Base-by-base conservation (phyloP, 192 early-diverging fungal genomes). In the Funneliformis geosporum region DNA sequence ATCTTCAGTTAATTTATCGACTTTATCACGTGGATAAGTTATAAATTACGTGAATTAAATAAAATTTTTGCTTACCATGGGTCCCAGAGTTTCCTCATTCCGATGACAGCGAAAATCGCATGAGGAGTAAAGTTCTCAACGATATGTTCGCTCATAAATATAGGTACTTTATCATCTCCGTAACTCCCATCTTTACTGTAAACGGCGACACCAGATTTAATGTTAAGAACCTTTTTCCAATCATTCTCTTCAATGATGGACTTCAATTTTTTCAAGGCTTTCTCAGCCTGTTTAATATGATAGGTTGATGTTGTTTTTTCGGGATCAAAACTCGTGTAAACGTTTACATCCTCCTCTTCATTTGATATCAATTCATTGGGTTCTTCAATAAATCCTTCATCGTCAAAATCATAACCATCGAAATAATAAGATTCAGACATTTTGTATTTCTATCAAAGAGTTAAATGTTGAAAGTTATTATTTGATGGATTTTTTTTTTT, bases 21-120 rank as follows among this genome's bases (percentile, higher is more conserved):
- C 4, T 18, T 39, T 21, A 66, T 68, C 33, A 33, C 33, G 33
- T 33, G 28, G n/a, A 21, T 18, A 67, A 5, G 33, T 11, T 16
- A 39, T 39, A 18, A 16, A 40, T 68, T 21, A 39, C 59, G 25
- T 25, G 33, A 60, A 25, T 67, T n/a, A n/a, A n/a, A n/a, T n/a
- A n/a, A 14, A 21, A 64, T 10, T 12, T 75, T 39, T 47, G 47
- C 27, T 85, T 73, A 85, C 84, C 81, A 80, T 72, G 86, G 86
- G 81, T 89, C 88, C 88, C 88, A 89, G 6, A 88, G 82, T 79
- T 86, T 88, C 62, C 88, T 81, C 68, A 86, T 85, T 8, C 86
- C 86, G 78, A 88, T 86, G 1, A 89, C 87, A n/a, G 86, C 84
- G 70, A 89, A 88, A n/a, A 88, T 83, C 2, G 86, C 79, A 60